Evolutionary conservation across 2,329 filamentous ascomycete genomes (phyloP).

Genomic region (Colletotrichum tamarilloi): DNA sequence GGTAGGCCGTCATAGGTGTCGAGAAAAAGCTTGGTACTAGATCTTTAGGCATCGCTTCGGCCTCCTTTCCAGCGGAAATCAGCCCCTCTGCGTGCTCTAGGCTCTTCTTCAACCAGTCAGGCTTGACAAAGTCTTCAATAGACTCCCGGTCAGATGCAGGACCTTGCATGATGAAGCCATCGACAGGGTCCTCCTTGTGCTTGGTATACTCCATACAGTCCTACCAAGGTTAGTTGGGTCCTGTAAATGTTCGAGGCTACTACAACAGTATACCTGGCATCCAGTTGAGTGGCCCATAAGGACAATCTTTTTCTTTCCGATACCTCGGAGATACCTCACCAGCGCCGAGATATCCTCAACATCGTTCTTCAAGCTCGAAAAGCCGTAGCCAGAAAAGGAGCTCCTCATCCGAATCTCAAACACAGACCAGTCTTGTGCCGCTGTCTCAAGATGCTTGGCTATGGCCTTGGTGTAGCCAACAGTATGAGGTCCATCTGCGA

Average conservation of each 20-base stretch:
- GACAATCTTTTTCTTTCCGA: conserved; percentile 63
- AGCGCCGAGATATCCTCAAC: conserved; percentile 64
- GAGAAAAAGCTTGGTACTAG: conserved; percentile 53
- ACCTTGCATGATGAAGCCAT: conserved; percentile 84
- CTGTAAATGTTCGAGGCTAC: not conserved
- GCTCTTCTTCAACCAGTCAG: conserved; percentile 55
- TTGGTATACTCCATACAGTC: conserved; percentile 68
- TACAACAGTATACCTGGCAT: conserved; percentile 56
- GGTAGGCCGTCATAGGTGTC: conserved; percentile 62
- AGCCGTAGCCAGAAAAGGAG: conserved; percentile 65
- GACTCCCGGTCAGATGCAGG: conserved; percentile 82
- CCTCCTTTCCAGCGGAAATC: conserved; percentile 64
- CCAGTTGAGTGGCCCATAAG: conserved; percentile 70
- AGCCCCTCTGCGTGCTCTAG: conserved; percentile 63
- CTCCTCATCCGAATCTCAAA: conserved; percentile 68
- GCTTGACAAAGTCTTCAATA: conserved; percentile 56
- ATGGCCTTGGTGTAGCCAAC: conserved; percentile 66
- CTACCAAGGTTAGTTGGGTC: conserved; percentile 44
- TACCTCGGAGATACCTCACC: conserved; percentile 63
- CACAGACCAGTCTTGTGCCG: conserved; percentile 59
- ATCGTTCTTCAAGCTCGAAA: conserved; percentile 61
- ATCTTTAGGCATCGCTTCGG: conserved; percentile 65
- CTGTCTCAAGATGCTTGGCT: conserved; percentile 54
- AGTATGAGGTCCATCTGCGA: conserved; percentile 76
- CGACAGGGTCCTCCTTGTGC: conserved; percentile 62